Evolutionary conservation across 768 basidiomycete species (phyloP).

Genomic region (Suillus fuscotomentosus): DNA sequence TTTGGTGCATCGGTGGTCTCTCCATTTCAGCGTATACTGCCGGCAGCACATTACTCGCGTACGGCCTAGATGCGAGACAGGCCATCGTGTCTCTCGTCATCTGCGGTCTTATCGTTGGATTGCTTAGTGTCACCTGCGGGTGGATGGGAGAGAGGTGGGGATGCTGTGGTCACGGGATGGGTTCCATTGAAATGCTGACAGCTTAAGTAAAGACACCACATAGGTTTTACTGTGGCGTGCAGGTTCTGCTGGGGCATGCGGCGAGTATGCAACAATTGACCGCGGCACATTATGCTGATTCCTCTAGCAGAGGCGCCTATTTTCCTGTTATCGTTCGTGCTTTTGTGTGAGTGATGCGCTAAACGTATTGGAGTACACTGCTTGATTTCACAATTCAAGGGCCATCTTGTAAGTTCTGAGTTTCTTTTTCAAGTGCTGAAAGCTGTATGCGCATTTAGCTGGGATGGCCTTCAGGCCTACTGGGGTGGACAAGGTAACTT

Average conservation of each 20-base stretch:
- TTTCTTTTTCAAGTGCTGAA: background rate
- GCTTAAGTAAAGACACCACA: constrained; percentile 11
- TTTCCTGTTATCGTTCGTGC: background rate
- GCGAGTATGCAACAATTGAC: background rate
- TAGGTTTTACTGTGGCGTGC: constrained; percentile 19
- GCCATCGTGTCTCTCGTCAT: constrained; percentile 15
- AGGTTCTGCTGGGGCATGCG: constrained; percentile 21
- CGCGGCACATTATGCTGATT: background rate
- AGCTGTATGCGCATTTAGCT: constrained; percentile 5
- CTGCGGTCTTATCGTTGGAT: constrained; percentile 13
- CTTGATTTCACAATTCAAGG: background rate
- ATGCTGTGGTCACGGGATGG: background rate
- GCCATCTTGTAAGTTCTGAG: background rate
- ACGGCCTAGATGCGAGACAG: constrained; percentile 16
- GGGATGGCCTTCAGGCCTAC: constrained; percentile 21
- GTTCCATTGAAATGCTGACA: constrained; percentile 4
- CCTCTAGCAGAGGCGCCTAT: background rate
- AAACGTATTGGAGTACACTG: background rate
- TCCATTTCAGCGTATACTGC: constrained; percentile 15
- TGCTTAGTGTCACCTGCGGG: constrained; percentile 19
- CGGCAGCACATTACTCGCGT: constrained; percentile 19
- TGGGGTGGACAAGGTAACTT: constrained; percentile 20
- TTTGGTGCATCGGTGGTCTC: constrained; percentile 23
- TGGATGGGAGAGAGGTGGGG: constrained; percentile 23
- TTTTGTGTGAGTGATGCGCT: background rate